Percentiles rank a stretch among this genome's conserved stretches.
Evolutionary conservation across 2,329 filamentous ascomycete species (phyloP).

Genomic region (Colletotrichum tamarilloi): DNA sequence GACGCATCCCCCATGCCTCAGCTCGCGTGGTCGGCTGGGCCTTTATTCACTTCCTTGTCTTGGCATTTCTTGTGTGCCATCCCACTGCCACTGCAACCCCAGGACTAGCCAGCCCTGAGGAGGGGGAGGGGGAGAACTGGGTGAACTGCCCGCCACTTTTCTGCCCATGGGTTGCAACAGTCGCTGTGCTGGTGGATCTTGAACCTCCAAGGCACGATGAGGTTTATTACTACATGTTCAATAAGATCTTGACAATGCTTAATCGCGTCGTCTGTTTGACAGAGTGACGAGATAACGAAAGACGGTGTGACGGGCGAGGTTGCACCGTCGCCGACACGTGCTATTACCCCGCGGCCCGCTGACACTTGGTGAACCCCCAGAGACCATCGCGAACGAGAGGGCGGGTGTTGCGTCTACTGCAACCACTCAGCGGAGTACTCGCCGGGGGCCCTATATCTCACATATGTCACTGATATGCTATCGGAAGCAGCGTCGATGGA

Average conservation of each 20-base stretch:
- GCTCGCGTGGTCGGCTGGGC: constrained; percentile 16
- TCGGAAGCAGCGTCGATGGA: not conserved
- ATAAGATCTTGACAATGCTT: not conserved
- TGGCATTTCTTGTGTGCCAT: constrained; percentile 6
- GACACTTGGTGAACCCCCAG: not conserved
- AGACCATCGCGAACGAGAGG: not conserved
- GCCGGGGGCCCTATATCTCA: not conserved
- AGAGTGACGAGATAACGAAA: not conserved
- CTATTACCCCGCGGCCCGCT: constrained; percentile 21
- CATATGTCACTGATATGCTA: not conserved
- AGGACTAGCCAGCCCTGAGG: not conserved
- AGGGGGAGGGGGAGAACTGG: not conserved
- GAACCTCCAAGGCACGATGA: not conserved
- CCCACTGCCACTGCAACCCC: constrained; percentile 12
- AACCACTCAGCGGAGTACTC: not conserved
- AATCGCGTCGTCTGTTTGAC: not conserved
- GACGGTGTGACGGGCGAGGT: constrained; percentile 10
- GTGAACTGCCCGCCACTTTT: not conserved
- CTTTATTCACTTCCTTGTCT: not conserved
- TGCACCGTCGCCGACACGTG: constrained; percentile 1
- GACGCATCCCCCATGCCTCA: constrained; percentile 17
- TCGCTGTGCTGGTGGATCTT: not conserved
- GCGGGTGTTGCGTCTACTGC: constrained; percentile 22
- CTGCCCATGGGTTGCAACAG: not conserved
- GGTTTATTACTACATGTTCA: not conserved